phyloP scores from a whole-genome alignment of 306 rosid species.

The Betula pendula region DNA sequence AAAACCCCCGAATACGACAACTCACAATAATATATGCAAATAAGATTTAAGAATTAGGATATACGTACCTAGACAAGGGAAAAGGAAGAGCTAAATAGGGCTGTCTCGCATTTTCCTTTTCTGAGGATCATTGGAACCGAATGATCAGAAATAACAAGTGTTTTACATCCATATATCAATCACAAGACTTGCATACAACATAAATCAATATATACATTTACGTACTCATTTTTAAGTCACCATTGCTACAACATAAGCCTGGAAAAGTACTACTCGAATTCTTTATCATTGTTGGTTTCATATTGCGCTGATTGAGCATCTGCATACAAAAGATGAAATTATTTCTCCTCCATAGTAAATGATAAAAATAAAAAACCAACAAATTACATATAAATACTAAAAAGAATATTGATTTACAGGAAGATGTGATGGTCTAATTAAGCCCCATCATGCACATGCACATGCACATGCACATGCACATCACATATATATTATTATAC shows the following conservation, averaged over 20 bases:
- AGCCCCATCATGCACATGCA: too few species aligned
- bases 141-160: slow-evolving; percentile 21
- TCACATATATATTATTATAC: not conserved
- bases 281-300: slow-evolving; percentile 87
- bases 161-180: slow-evolving; percentile 14
- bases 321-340: slow-evolving; percentile 41
- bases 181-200: slow-evolving; percentile 15
- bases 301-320: slow-evolving; percentile 57
- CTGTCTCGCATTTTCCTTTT: slow-evolving; percentile 12
- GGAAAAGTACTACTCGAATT: slow-evolving; percentile 90
- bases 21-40: too few species aligned
- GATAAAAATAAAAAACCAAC: slow-evolving; percentile 5
- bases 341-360: slow-evolving; percentile 8
- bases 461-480: not conserved
- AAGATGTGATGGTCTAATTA: not conserved
- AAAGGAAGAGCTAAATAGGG: not conserved
- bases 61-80: too few species aligned
- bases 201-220: slow-evolving; percentile 18
- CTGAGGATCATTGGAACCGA: not conserved
- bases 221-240: slow-evolving; percentile 18
- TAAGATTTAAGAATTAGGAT: not conserved
- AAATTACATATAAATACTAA: not conserved
- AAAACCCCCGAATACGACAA: too few species aligned
- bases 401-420: not conserved
- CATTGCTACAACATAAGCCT: slow-evolving; percentile 66